Base-by-base conservation (phyloP, 2,329 filamentous ascomycete species). In the Microcera coccophila region DNA sequence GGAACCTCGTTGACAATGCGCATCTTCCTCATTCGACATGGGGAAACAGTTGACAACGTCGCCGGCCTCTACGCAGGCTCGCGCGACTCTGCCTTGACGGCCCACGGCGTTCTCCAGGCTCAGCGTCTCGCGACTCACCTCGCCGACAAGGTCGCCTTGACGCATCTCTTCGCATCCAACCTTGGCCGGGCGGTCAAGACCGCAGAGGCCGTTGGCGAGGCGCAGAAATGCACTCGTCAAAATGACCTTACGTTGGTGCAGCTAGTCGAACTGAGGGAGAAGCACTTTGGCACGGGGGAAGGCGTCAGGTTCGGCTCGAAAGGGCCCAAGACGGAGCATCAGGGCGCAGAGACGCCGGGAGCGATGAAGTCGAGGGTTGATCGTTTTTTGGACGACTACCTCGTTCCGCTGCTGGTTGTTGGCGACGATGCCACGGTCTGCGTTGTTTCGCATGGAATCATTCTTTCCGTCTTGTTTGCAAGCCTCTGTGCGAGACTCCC, bases 11-110 rank as follows among this genome's bases (percentile, higher is more conserved):
- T 35, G 19, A 52, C 40, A 64, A 68, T 68, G 64, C 65, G 59
- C 47, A 52, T 95, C 42, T 81, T 90, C 58, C 75, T 95, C 56
- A 81, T 95, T 58, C 83, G 90, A 43, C 90, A 95, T 73, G 90
- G 84, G 60, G 90, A 95, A 70, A 91, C 88, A 14, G 86, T 94
- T 52, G 87, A 95, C 68, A 95, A 95, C 64, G 84, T 93, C 45
- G 85, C 84, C 31, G 78, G 82, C 41, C 67, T 87, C 46, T 90
- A 86, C 39, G 90, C 90, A 55, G 90, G 90, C 46, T 79, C 81
- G 39, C 85, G 82, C 62, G 87, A 95, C 67, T 91, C 89, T 2
- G 71, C 80, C 31, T 72, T 95, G 55, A 95, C 90, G 18, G 83
- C 81, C 50, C 87, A 95, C 67, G 90, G 90, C 42, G 76, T 85